A percentile compares a stretch with the other conserved stretches of the same genome.
Evolutionary conservation across 164 flowering plant species (phyloP).

Genomic region (Brasenia schreberi): DNA sequence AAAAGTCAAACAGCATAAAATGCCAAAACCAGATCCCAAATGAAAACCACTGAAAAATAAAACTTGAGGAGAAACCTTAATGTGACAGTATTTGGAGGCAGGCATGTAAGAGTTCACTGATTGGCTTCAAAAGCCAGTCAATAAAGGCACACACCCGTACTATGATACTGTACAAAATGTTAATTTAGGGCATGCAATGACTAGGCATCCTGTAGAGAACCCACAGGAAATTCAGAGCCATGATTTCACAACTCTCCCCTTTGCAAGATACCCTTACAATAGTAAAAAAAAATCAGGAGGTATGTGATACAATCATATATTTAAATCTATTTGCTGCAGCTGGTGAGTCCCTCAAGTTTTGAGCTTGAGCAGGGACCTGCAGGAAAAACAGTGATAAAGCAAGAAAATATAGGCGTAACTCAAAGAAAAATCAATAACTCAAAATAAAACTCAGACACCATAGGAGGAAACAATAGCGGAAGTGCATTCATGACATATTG

Average conservation of each 20-base stretch:
- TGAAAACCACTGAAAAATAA: not conserved
- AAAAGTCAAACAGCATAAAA: not conserved
- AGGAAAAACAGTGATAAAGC: not conserved
- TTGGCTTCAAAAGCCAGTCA: not conserved
- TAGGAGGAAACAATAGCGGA: no score
- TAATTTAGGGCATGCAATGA: not conserved
- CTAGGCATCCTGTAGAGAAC: not conserved
- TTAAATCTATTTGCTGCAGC: constrained; percentile 35
- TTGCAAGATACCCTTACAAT: not conserved
- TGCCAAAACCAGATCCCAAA: not conserved
- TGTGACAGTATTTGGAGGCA: not conserved
- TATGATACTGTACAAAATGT: not conserved
- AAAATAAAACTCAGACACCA: no score
- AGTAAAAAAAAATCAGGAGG: not conserved
- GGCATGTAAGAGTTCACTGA: not conserved
- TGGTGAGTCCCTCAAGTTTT: constrained; percentile 85
- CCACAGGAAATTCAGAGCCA: not conserved
- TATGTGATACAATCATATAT: not conserved
- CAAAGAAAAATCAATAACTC: not conserved
- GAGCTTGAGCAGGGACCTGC: constrained; percentile 98
- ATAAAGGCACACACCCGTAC: not conserved
- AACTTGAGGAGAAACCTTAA: not conserved
- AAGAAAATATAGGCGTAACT: not conserved
- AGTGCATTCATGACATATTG: no score
- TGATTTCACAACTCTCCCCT: not conserved